Conservation (phyloP, 192 early-diverging fungal species). For the Jimgerdemannia lactiflua region DNA sequence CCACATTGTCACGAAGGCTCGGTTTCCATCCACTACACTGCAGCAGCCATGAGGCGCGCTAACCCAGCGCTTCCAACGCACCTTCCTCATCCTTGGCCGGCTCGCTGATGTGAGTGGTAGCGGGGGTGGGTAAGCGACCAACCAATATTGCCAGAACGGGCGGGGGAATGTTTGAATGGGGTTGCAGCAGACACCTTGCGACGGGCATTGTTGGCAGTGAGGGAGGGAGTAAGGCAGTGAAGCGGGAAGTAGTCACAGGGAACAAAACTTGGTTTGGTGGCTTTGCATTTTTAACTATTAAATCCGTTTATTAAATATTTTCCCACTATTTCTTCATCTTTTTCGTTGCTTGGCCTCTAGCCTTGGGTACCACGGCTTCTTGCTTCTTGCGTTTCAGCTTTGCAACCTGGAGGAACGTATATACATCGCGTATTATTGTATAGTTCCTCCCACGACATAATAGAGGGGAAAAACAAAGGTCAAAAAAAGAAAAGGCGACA, state of each 20-base stretch:
- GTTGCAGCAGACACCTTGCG: constrained; percentile 25
- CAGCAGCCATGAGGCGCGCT: background rate
- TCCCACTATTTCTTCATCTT: background rate
- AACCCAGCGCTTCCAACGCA: background rate
- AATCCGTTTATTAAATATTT: background rate
- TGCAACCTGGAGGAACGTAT: background rate
- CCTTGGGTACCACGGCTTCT: background rate
- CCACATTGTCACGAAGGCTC: background rate
- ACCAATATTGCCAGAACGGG: constrained; percentile 31
- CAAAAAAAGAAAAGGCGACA: constrained; percentile 6
- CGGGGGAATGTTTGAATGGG: constrained; percentile 27
- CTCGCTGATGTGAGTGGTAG: constrained; percentile 11
- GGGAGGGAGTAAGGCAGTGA: background rate
- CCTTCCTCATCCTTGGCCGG: background rate
- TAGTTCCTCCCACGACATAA: background rate
- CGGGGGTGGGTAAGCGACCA: constrained; percentile 27
- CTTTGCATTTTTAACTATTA: background rate
- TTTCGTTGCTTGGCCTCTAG: background rate
- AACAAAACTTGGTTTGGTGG: background rate
- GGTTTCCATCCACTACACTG: too few relatives aligned
- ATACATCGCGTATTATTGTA: background rate
- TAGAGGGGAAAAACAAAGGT: background rate
- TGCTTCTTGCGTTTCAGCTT: background rate
- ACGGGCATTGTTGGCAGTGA: background rate
- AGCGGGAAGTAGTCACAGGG: background rate